A percentile compares a stretch with the other conserved stretches of the same genome.
Evolutionary conservation across 139 green algal species (phyloP).

Genomic region (Chlamydomonas applanata): DNA sequence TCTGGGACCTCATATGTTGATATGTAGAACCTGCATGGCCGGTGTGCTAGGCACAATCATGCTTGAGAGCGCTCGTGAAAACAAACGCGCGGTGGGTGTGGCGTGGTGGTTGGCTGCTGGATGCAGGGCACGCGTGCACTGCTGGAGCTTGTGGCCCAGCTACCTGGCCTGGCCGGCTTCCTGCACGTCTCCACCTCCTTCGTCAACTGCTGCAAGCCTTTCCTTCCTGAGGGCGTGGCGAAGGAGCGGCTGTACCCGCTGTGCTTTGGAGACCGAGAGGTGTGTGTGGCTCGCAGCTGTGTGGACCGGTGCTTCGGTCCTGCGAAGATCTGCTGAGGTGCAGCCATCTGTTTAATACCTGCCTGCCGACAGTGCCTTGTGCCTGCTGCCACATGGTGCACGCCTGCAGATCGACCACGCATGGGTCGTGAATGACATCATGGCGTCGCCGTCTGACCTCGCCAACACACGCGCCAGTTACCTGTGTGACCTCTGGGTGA

Average conservation of each 20-base stretch:
- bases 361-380: no score
- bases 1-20: no score
- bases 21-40: no score
- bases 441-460: background rate
- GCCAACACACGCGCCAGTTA: background rate
- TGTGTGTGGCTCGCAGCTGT: no score
- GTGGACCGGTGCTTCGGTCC: no score
- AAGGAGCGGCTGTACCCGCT: slow-evolving; percentile 49
- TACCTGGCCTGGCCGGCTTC: slow-evolving; percentile 22
- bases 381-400: background rate
- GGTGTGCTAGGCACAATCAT: no score
- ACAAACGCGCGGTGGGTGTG: no score
- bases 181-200: slow-evolving; percentile 45
- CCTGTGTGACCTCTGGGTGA: background rate
- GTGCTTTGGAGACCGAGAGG: slow-evolving; percentile 43
- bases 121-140: slow-evolving; percentile 1
- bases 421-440: slow-evolving; percentile 1
- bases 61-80: no score
- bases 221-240: slow-evolving; percentile 22
- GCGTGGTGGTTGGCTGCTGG: no score
- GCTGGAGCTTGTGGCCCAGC: background rate
- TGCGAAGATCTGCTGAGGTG: no score
- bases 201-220: slow-evolving; percentile 39
- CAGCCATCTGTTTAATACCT: no score
- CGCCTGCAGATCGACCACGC: slow-evolving; percentile 7